Conservation (phyloP, 2,329 filamentous ascomycete species). For the Penicillium oxalicum region DNA sequence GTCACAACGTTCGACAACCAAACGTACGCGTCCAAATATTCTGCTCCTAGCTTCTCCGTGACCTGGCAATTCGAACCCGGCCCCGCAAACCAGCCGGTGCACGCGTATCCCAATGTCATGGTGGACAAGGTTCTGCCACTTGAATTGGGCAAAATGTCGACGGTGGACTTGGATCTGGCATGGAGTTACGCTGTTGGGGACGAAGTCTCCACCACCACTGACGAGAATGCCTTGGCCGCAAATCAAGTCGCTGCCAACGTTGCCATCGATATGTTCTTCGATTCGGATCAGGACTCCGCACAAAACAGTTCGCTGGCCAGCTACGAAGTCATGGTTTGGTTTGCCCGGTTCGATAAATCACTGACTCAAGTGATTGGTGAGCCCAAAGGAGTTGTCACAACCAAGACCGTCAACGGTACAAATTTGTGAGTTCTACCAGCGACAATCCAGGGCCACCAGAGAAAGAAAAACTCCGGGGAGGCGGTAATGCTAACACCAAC, state of each 20-base stretch:
- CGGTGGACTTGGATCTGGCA: constrained; percentile 42
- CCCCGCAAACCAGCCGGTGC: constrained; percentile 43
- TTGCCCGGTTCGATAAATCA: constrained; percentile 42
- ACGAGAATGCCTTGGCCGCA: constrained; percentile 29
- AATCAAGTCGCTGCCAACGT: constrained; percentile 50
- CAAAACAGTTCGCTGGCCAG: constrained; percentile 33
- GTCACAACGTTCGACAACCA: constrained; percentile 48
- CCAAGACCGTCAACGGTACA: constrained; percentile 36
- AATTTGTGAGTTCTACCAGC: constrained; percentile 14
- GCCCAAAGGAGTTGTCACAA: constrained; percentile 30
- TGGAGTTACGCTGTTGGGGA: constrained; percentile 50
- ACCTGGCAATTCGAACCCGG: constrained; percentile 49
- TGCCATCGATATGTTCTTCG: constrained; percentile 55
- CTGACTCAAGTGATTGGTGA: constrained; percentile 47
- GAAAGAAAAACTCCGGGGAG: too few relatives aligned
- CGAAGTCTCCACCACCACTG: constrained; percentile 31
- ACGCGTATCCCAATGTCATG: constrained; percentile 52
- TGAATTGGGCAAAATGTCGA: constrained; percentile 34
- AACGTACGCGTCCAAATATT: constrained; percentile 44
- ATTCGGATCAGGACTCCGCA: constrained; percentile 40
- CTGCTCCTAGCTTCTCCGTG: constrained; percentile 48
- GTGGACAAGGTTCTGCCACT: constrained; percentile 45
- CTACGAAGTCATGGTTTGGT: constrained; percentile 56
- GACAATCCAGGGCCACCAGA: too few relatives aligned
- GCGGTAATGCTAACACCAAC: not conserved